Percentiles rank a stretch among this genome's conserved stretches.
Conservation (phyloP, 192 early-diverging fungal genomes). For the Podila verticillata region DNA sequence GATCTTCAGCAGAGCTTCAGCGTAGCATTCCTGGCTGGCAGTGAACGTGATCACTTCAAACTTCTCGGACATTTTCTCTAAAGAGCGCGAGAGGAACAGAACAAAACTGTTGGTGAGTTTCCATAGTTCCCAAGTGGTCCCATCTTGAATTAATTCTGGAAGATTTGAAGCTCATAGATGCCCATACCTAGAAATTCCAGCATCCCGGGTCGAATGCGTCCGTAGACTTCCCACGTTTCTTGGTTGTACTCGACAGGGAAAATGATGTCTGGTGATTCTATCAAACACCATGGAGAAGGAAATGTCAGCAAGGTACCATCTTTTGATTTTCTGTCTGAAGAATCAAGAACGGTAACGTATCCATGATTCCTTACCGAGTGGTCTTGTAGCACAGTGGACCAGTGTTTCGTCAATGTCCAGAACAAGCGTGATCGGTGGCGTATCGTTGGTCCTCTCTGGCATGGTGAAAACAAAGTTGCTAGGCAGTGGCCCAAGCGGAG, state of each 20-base stretch:
- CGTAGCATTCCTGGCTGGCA: conserved; percentile 80
- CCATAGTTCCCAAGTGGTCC: background rate
- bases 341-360: background rate
- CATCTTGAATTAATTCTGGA: background rate
- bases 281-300: background rate
- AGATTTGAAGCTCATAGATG: too few relatives aligned
- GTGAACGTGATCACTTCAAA: conserved; percentile 83
- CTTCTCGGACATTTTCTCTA: conserved; percentile 58
- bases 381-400: conserved; percentile 70
- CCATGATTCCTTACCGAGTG: conserved; percentile 15
- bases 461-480: conserved; percentile 61
- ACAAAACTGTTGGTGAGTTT: background rate
- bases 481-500: conserved; percentile 66
- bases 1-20: conserved; percentile 66
- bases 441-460: conserved; percentile 68
- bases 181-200: conserved; percentile 62
- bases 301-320: background rate
- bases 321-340: too few relatives aligned
- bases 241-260: conserved; percentile 76
- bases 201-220: conserved; percentile 73
- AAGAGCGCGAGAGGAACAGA: background rate
- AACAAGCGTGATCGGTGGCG: conserved; percentile 72
- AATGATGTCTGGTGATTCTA: conserved; percentile 66
- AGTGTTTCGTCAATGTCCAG: conserved; percentile 78
- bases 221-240: conserved; percentile 70